Percentiles rank a stretch among this genome's conserved stretches.
These are phyloP conservation scores for Nicotiana benthamiana DNA, from an alignment of 257 asterid genomes.

Conservation along the genomic window DNA sequence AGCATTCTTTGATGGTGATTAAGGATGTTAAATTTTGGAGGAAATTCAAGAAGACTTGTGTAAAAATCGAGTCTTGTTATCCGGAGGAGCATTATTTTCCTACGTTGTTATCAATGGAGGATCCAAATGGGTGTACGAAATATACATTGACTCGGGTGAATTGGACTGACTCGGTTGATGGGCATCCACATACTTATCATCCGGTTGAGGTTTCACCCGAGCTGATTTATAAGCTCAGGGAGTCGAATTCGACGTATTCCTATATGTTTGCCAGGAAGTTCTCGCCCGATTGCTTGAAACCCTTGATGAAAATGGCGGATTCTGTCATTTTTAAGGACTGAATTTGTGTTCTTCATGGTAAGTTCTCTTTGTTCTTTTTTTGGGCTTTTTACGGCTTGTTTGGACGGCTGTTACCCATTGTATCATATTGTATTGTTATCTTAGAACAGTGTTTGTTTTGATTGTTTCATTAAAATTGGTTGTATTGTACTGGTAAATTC, in stretches of 20 bases:
- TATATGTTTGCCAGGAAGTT: slow-evolving; percentile 78
- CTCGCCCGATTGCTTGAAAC: slow-evolving; percentile 67
- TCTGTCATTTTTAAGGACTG: slow-evolving; percentile 72
- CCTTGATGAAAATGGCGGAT: slow-evolving; percentile 66
- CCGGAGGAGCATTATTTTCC: slow-evolving; percentile 97
- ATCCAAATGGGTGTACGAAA: slow-evolving; percentile 49
- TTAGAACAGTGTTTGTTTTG: too few species aligned
- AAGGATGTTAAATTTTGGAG: slow-evolving; percentile 80
- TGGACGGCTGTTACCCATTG: too few species aligned
- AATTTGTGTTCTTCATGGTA: slow-evolving; percentile 37
- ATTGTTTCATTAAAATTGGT: too few species aligned
- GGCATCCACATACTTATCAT: slow-evolving; percentile 85
- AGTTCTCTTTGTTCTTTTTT: slow-evolving; percentile 13
- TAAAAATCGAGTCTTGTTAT: slow-evolving; percentile 69
- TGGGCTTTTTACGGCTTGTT: too few species aligned
- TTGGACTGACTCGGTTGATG: slow-evolving; percentile 72
- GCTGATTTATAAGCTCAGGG: slow-evolving; percentile 58
- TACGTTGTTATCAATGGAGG: slow-evolving; percentile 69
- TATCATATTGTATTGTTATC: too few species aligned
- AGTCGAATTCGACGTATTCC: slow-evolving; percentile 51
- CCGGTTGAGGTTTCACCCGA: slow-evolving; percentile 54
- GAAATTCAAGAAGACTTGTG: slow-evolving; percentile 69
- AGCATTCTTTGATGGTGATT: slow-evolving; percentile 63
- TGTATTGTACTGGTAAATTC: too few species aligned
- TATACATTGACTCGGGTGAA: slow-evolving; percentile 76